phyloP scores from a whole-genome alignment of 495 filamentous ascomycete species.

The Stereocaulon alpinum region DNA sequence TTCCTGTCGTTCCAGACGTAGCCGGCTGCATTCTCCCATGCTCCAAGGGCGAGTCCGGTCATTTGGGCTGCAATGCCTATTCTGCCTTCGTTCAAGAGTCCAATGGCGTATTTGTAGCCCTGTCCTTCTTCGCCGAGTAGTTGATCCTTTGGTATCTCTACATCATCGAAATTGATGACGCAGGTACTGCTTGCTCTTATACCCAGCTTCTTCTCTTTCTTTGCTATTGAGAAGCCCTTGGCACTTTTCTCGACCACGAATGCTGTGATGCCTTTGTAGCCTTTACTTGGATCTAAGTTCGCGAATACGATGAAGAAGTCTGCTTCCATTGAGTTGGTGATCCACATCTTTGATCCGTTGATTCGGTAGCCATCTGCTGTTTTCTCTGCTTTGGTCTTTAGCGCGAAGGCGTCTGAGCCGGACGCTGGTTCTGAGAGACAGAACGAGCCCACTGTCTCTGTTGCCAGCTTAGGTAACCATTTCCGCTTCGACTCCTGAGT shows the following conservation, averaged over 20 bases:
- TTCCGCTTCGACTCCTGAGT: slow-evolving; percentile 63
- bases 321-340: slow-evolving; percentile 91
- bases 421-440: slow-evolving; percentile 91
- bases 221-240: slow-evolving; percentile 86
- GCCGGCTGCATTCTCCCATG: slow-evolving; percentile 87
- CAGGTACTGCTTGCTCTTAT: slow-evolving; percentile 94
- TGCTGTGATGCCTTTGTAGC: slow-evolving; percentile 92
- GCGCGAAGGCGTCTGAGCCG: slow-evolving; percentile 90
- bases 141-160: slow-evolving; percentile 78
- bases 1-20: slow-evolving; percentile 96
- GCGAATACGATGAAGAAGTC: slow-evolving; percentile 97
- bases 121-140: slow-evolving; percentile 79
- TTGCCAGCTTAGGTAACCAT: slow-evolving; percentile 80
- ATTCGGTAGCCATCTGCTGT: slow-evolving; percentile 74
- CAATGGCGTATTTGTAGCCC: slow-evolving; percentile 97
- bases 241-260: slow-evolving; percentile 89
- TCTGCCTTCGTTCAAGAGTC: slow-evolving; percentile 90
- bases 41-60: slow-evolving; percentile 91
- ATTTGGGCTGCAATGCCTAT: slow-evolving; percentile 99
- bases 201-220: slow-evolving; percentile 99
- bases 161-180: slow-evolving; percentile 95
- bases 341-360: slow-evolving; percentile 97
- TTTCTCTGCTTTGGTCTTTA: slow-evolving; percentile 75
- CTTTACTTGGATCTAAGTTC: slow-evolving; percentile 77
- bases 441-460: slow-evolving; percentile 87